phyloP scores from a whole-genome alignment of 169 alveolate genomes.

The Cryptosporidium bovis region DNA sequence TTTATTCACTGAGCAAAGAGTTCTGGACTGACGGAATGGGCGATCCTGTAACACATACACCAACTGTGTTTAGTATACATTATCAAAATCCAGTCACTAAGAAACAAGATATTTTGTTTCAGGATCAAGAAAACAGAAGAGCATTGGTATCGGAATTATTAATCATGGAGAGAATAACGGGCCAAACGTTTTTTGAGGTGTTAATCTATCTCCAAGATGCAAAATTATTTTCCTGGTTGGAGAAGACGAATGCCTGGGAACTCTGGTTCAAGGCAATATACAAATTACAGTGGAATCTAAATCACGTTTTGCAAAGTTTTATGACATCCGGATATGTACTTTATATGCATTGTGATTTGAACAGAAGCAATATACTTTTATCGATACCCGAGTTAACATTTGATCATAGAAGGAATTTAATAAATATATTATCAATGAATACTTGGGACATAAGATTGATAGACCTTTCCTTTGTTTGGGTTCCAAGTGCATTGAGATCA shows the following conservation, averaged over 20 bases:
- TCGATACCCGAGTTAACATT: slow-evolving; percentile 53
- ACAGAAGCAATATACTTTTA: slow-evolving; percentile 57
- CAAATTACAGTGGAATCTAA: slow-evolving; percentile 50
- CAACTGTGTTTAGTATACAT: slow-evolving; percentile 70
- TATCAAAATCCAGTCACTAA: slow-evolving; percentile 22
- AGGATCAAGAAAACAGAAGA: slow-evolving; percentile 43
- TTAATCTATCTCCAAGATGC: slow-evolving; percentile 33
- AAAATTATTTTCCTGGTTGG: slow-evolving; percentile 26
- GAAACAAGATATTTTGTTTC: slow-evolving; percentile 46
- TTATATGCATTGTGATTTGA: slow-evolving; percentile 74
- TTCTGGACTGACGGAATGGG: slow-evolving; percentile 73
- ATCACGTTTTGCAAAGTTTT: slow-evolving; percentile 58
- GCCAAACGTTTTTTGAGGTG: slow-evolving; percentile 55
- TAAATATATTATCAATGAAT: slow-evolving; percentile 34
- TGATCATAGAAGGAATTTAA: slow-evolving; percentile 32
- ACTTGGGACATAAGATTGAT: slow-evolving; percentile 58
- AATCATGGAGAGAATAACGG: slow-evolving; percentile 66
- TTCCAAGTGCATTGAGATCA: slow-evolving; percentile 40
- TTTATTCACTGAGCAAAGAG: slow-evolving; percentile 43
- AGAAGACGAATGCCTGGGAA: slow-evolving; percentile 52
- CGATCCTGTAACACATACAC: slow-evolving; percentile 51
- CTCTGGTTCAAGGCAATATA: slow-evolving; percentile 50
- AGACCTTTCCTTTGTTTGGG: slow-evolving; percentile 73
- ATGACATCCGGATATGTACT: slow-evolving; percentile 50
- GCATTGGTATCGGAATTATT: slow-evolving; percentile 64